These are phyloP conservation scores for Macrophomina phaseolina DNA, from an alignment of 2,329 filamentous ascomycete species.

Conservation along the genomic window DNA sequence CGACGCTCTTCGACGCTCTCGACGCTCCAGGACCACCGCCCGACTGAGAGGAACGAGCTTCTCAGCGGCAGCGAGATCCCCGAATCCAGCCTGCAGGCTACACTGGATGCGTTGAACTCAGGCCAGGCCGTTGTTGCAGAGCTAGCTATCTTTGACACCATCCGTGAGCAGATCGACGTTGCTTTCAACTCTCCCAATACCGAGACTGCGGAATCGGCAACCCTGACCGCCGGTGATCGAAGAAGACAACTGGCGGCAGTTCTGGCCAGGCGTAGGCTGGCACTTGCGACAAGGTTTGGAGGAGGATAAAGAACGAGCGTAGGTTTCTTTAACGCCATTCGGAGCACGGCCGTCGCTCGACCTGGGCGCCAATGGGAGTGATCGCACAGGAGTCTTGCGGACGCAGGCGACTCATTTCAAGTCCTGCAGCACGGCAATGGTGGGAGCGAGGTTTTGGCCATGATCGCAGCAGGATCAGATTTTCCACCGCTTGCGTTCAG, in stretches of 20 bases:
- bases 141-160: conserved; percentile 48
- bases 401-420: not conserved
- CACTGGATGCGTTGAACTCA: conserved; percentile 53
- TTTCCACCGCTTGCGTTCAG: not conserved
- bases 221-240: conserved; percentile 10
- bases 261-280: conserved; percentile 13
- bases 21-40: not conserved
- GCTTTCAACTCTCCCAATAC: conserved; percentile 12
- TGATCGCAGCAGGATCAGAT: not conserved
- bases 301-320: conserved; percentile 15
- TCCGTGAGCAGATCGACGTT: conserved; percentile 46
- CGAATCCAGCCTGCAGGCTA: conserved; percentile 35
- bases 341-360: conserved; percentile 8
- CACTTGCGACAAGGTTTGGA: conserved; percentile 21
- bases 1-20: conserved; percentile 38
- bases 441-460: conserved; percentile 12
- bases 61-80: conserved; percentile 21
- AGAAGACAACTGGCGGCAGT: conserved; percentile 11
- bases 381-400: not conserved
- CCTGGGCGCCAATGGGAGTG: not conserved
- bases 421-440: conserved; percentile 1
- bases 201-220: conserved; percentile 1
- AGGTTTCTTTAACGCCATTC: not conserved
- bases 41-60: conserved; percentile 16
- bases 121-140: conserved; percentile 55